These are phyloP conservation scores for Phytophthora tubulina DNA, from an alignment of 352 stramenopile species.

Conservation along the genomic window DNA sequence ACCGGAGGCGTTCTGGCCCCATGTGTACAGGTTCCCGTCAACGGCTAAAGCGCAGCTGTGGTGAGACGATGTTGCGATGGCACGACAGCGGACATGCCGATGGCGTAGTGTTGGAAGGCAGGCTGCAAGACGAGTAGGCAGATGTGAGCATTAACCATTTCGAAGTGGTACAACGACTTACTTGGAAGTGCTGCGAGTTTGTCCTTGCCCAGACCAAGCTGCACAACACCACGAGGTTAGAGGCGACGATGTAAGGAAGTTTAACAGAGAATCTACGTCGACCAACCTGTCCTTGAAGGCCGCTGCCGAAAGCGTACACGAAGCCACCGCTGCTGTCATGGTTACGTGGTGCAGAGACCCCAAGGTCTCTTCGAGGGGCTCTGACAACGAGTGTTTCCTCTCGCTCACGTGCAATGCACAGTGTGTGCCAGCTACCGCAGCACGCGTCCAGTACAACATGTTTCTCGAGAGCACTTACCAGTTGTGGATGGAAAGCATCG, in stretches of 20 bases:
- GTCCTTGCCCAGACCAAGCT: constrained; percentile 79
- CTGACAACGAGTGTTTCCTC: constrained; percentile 20
- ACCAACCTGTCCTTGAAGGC: constrained; percentile 71
- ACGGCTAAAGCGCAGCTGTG: constrained; percentile 64
- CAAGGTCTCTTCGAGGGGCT: background rate
- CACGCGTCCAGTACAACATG: constrained; percentile 69
- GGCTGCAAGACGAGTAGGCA: constrained; percentile 37
- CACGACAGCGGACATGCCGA: constrained; percentile 56
- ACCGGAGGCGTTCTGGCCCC: constrained; percentile 64
- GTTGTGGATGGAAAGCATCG: constrained; percentile 57
- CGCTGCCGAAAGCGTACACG: constrained; percentile 74
- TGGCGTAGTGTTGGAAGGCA: constrained; percentile 65
- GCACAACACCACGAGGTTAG: constrained; percentile 1
- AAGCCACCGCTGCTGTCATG: constrained; percentile 42
- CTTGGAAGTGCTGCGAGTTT: constrained; percentile 70
- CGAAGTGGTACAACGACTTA: constrained; percentile 31
- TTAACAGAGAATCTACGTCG: background rate
- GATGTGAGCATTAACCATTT: background rate
- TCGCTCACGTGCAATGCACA: constrained; percentile 60
- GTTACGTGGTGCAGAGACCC: background rate
- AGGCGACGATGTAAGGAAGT: background rate
- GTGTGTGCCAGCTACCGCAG: constrained; percentile 76
- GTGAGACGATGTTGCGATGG: constrained; percentile 63
- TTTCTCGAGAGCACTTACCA: constrained; percentile 55
- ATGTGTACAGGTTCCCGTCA: constrained; percentile 78